Base-by-base conservation (phyloP, 345 rosid genomes). In the Triadica sebifera region DNA sequence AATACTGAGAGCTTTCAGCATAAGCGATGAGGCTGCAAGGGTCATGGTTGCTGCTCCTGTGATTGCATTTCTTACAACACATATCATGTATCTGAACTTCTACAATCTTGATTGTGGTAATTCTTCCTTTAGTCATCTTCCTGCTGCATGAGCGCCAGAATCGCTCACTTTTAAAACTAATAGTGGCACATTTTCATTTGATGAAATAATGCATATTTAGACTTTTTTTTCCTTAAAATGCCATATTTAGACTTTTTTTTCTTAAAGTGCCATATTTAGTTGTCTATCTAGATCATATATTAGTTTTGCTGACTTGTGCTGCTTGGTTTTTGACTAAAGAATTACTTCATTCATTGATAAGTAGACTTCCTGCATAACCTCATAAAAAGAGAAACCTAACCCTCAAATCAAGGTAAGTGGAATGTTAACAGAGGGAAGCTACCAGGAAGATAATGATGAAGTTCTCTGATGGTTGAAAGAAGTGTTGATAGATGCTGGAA, bases 21-120 rank as follows among this genome's bases (percentile, higher is more conserved):
- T 94, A 70, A 84, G 88, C 46, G 95, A 92, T 46, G 88, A 91
- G 72, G 91, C 98, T 77, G 84, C 93, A 47, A 87, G 88, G 84
- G 84, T 94, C 83, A 91, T 94, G 97, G 85, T 94, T 72, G 82
- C 90, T 65, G 93, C 94, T 71, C 98, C 98, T 49, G 52, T 91
- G 69, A 67, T 92, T 57, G 98, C 97, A 7, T 89, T 94, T 78
- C 85, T 85, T 71, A 88, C 90, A 45, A 94, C 95, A 24, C 98
- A 91, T 81, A 91, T 94, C 69, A 77, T 94, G 78, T 94, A 88
- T 78, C 89, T 94, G 73, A 92, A 92, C 78, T 87, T 87, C 78
- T 92, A 83, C 78, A 84, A 81, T 73, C 90, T 92, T 52, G 98
- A 94, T 71, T 84, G 87, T 43, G 97, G 97, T 92, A 89, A 84